Evolutionary conservation across 2,329 filamentous ascomycete species (phyloP).

Genomic region (Plenodomus biglobosus): DNA sequence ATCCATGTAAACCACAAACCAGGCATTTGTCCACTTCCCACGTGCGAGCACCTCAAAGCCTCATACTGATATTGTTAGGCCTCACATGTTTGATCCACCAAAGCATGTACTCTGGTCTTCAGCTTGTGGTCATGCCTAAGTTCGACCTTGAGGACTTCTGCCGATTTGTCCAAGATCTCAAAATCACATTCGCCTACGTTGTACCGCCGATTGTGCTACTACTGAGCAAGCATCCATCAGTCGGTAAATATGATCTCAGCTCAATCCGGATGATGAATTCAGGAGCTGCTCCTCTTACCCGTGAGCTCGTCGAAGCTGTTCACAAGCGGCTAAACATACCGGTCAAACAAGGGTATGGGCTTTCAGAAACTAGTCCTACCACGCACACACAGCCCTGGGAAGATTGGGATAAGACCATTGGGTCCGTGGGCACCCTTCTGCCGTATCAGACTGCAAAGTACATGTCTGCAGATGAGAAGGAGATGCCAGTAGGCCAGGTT

Average conservation of each 20-base stretch:
- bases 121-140: slow-evolving; percentile 70
- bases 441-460: slow-evolving; percentile 82
- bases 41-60: background rate
- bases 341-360: slow-evolving; percentile 90
- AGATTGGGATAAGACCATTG: slow-evolving; percentile 75
- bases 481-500: slow-evolving; percentile 62
- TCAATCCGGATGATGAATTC: slow-evolving; percentile 81
- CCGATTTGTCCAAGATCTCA: slow-evolving; percentile 70
- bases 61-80: slow-evolving; percentile 46
- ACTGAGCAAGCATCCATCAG: slow-evolving; percentile 75
- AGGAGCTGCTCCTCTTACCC: slow-evolving; percentile 81
- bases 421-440: slow-evolving; percentile 74
- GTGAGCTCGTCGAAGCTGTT: slow-evolving; percentile 75
- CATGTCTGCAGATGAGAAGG: slow-evolving; percentile 62
- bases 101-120: slow-evolving; percentile 65
- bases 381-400: slow-evolving; percentile 73
- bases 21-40: too few relatives aligned
- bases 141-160: slow-evolving; percentile 85
- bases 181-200: slow-evolving; percentile 76
- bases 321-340: slow-evolving; percentile 73
- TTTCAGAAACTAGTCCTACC: slow-evolving; percentile 82
- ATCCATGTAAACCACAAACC: slow-evolving; percentile 1
- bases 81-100: slow-evolving; percentile 73
- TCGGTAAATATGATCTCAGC: slow-evolving; percentile 79
- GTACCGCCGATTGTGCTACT: slow-evolving; percentile 82